Evolutionary conservation across 352 stramenopile species (phyloP), one percentile per base, ranked within the genome.

Genomic region (Globisporangium barbulae): DNA sequence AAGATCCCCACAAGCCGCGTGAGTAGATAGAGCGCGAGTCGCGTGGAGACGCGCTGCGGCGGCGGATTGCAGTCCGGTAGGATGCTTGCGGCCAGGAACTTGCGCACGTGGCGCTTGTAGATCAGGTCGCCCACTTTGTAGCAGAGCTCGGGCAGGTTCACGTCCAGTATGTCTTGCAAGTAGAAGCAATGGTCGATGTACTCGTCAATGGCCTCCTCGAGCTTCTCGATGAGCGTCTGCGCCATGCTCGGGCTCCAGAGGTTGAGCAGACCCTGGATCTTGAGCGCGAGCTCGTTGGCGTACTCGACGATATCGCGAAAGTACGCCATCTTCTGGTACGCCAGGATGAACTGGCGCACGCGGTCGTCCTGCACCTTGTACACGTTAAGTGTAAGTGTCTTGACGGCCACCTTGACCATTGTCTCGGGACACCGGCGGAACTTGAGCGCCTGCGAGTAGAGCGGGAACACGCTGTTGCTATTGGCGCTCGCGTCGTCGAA

Each of bases 141-240:
- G 65, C 80, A 90, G 6, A 96, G 79, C 60, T 94, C 87, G 0
- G 87, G 85, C 8, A 96, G 62, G 49, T 93, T 86, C 19, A 96
- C 83, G 54, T 93, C 81, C 44, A 96, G 70, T 8, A 96, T 74
- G 54, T 96, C 87, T 44, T 96, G 87, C 30, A 96, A 67, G 47
- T 93, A 96, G 59, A 84, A 94, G 57, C 83, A 92, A 68, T 93
- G 84, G 67, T 93, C 85, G 28, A 93, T 87, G 67, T 91, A 93
- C 37, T 80, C 83, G 54, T 94, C 86, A 6, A 94, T 65, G 0
- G 81, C 79, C 59, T 94, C 83, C 28, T 94, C 81, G 22, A 96
- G 70, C 72, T 89, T 96, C 58, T 96, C 81, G 50, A 73, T 77
- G 2, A 82, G 64, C 30, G 68, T 64, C 1, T 61, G 37, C 9